phyloP scores from a whole-genome alignment of 202 grass and related monocot genomes.

The Zoysia matrella region DNA sequence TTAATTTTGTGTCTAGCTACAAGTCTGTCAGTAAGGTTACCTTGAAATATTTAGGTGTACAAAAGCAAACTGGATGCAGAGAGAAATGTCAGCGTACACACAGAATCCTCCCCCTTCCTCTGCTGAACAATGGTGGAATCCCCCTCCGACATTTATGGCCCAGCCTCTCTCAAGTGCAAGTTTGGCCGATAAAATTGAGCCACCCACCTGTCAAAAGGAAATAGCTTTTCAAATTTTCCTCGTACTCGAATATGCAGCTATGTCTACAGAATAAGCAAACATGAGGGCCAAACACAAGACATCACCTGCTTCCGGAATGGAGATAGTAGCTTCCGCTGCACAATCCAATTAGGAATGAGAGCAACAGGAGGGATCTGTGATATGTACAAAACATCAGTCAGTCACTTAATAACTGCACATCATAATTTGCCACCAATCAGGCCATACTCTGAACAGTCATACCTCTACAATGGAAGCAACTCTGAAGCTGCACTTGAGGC shows the following conservation, averaged over 20 bases:
- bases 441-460: not conserved
- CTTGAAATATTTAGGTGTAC: conserved; percentile 71
- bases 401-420: not conserved
- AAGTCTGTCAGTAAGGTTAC: conserved; percentile 25
- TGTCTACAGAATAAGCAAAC: not conserved
- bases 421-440: not conserved
- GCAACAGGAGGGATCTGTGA: conserved; percentile 65
- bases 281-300: conserved; percentile 26
- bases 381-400: conserved; percentile 29
- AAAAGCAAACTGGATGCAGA: conserved; percentile 82
- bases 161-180: conserved; percentile 49
- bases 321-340: conserved; percentile 72
- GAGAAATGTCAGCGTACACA: conserved; percentile 80
- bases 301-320: conserved; percentile 84
- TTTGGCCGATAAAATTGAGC: conserved; percentile 78
- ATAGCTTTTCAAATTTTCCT: not conserved
- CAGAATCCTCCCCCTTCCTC: conserved; percentile 81
- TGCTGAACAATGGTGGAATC: conserved; percentile 94
- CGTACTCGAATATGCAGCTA: conserved; percentile 7
- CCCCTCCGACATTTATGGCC: conserved; percentile 69
- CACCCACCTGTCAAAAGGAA: conserved; percentile 59
- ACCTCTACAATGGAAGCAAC: conserved; percentile 88
- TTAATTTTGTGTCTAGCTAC: not conserved
- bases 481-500: conserved; percentile 77
- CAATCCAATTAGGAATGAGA: conserved; percentile 73